Percentiles rank a stretch among this genome's conserved stretches.
Conservation (phyloP, 345 rosid genomes). For the Hibiscus syriacus region DNA sequence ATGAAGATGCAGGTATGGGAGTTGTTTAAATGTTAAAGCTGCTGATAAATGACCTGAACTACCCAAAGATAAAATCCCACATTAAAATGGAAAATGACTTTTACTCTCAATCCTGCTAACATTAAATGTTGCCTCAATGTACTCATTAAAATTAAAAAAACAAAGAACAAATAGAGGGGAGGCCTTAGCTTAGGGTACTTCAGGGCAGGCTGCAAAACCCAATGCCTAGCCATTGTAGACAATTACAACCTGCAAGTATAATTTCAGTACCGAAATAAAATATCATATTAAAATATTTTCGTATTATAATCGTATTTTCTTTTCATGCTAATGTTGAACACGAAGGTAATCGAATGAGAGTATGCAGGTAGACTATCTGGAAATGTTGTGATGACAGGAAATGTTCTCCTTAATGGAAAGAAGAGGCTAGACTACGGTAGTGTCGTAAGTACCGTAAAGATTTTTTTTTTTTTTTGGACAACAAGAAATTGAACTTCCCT, state of each 20-base stretch:
- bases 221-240: neutral
- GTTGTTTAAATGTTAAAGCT: neutral
- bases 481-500: neutral
- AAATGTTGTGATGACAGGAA: constrained; percentile 44
- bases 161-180: too few relatives aligned
- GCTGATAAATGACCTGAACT: neutral
- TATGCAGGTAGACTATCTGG: constrained; percentile 47
- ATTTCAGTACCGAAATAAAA: neutral
- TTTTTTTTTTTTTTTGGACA: neutral
- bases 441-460: constrained; percentile 27
- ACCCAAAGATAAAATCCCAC: neutral
- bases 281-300: too few relatives aligned
- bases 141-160: neutral
- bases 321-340: neutral
- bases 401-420: constrained; percentile 44
- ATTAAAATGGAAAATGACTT: neutral
- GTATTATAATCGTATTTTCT: neutral
- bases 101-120: neutral
- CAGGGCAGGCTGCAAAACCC: neutral
- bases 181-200: neutral
- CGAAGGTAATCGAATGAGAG: neutral
- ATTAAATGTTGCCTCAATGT: neutral
- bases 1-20: neutral
- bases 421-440: constrained; percentile 31
- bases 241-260: neutral